Percentiles rank a stretch among this genome's conserved stretches.
Conservation (phyloP, 2,329 filamentous ascomycete species). For the Xylaria sp. region DNA sequence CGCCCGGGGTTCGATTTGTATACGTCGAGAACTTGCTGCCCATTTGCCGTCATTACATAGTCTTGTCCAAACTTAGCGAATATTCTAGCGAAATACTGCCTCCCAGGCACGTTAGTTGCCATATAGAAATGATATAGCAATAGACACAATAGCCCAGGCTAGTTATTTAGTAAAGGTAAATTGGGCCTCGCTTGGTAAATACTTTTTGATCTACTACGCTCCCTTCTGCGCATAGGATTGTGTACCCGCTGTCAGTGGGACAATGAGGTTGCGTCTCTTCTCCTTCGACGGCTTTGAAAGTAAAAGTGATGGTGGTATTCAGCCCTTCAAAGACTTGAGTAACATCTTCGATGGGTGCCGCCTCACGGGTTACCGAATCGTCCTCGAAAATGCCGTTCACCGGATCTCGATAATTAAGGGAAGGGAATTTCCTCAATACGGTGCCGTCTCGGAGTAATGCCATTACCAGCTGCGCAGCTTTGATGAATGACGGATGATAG, state of each 20-base stretch:
- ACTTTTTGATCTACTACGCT: background rate
- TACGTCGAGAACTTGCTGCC: background rate
- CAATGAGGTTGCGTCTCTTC: background rate
- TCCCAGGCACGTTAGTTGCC: background rate
- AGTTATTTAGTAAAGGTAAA: background rate
- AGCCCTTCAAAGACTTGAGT: background rate
- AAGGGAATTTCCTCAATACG: slow-evolving; percentile 6
- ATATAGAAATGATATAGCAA: background rate
- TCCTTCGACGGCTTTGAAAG: slow-evolving; percentile 9
- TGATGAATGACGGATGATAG: background rate
- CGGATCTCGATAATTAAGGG: background rate
- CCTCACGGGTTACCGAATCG: background rate
- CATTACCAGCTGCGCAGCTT: too few species aligned
- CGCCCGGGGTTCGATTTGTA: slow-evolving; percentile 11
- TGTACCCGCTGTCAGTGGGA: background rate
- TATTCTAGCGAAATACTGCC: background rate
- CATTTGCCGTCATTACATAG: slow-evolving; percentile 1
- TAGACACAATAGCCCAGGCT: background rate
- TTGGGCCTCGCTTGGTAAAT: background rate
- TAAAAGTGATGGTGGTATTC: slow-evolving; percentile 8
- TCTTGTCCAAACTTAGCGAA: slow-evolving; percentile 7
- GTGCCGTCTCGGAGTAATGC: slow-evolving; percentile 11
- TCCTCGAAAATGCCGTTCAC: background rate
- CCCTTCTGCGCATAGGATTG: slow-evolving; percentile 5
- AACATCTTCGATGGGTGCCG: slow-evolving; percentile 9